phyloP scores from a whole-genome alignment of 2,329 filamentous ascomycete genomes.

The Coniochaeta sp. region DNA sequence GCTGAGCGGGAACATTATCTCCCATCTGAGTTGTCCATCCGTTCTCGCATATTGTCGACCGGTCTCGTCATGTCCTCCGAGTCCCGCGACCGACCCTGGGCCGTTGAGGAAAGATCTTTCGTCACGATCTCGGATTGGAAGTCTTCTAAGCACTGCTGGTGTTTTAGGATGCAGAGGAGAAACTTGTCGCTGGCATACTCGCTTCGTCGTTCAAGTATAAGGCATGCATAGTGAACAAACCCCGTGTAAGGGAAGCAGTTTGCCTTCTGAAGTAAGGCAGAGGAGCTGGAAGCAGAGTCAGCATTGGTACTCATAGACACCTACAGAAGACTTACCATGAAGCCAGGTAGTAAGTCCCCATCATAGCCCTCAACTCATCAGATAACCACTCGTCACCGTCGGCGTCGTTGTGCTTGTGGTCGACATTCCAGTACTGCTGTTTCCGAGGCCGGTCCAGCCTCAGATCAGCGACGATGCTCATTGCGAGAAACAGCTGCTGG shows the following conservation, averaged over 20 bases:
- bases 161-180: slow-evolving; percentile 20
- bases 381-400: slow-evolving; percentile 12
- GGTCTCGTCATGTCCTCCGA: too few relatives aligned
- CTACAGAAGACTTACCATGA: slow-evolving; percentile 16
- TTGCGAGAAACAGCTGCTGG: slow-evolving; percentile 22
- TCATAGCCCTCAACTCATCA: slow-evolving; percentile 22
- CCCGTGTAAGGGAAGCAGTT: slow-evolving; percentile 18
- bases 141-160: slow-evolving; percentile 23
- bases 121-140: too few relatives aligned
- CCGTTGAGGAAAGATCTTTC: slow-evolving; percentile 16
- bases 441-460: slow-evolving; percentile 21
- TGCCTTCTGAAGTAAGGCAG: slow-evolving; percentile 23
- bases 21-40: slow-evolving; percentile 15
- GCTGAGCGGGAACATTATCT: slow-evolving; percentile 18
- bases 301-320: neutral
- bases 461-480: slow-evolving; percentile 23
- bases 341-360: slow-evolving; percentile 23
- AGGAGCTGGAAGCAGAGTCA: slow-evolving; percentile 12
- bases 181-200: slow-evolving; percentile 18
- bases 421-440: slow-evolving; percentile 20
- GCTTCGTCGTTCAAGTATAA: slow-evolving; percentile 9
- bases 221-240: slow-evolving; percentile 20
- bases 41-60: slow-evolving; percentile 6
- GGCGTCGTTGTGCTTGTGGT: slow-evolving; percentile 6
- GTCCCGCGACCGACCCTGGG: too few relatives aligned